These are phyloP conservation scores for Echeveria elegans DNA, from an alignment of 164 flowering plant species.

Conservation along the genomic window DNA sequence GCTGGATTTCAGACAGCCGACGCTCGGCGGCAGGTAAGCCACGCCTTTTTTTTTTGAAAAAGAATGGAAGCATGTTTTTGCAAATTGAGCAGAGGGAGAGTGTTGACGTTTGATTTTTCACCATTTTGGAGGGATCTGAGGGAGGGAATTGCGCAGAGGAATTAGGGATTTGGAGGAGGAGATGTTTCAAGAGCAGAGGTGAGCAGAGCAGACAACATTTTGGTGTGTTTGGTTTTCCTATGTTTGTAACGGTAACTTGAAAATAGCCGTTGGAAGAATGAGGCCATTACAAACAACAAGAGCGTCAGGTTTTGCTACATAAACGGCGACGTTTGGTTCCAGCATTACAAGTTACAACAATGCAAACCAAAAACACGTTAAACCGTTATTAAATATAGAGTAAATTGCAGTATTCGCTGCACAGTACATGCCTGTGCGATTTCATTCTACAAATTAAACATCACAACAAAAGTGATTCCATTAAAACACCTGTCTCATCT, in stretches of 20 bases:
- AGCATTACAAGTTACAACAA: too few species aligned
- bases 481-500: too few species aligned
- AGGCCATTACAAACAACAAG: background rate
- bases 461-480: too few species aligned
- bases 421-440: too few species aligned
- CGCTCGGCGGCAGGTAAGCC: constrained; percentile 48
- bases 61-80: constrained; percentile 75
- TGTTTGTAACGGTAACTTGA: background rate
- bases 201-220: background rate
- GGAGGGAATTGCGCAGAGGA: background rate
- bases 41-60: constrained; percentile 61
- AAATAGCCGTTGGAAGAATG: constrained; percentile 4
- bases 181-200: background rate
- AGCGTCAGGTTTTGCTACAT: too few species aligned
- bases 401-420: too few species aligned
- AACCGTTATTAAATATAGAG: too few species aligned
- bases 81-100: constrained; percentile 79
- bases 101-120: constrained; percentile 67
- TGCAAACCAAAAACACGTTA: too few species aligned
- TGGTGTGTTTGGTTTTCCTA: background rate
- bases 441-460: too few species aligned
- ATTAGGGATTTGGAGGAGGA: background rate
- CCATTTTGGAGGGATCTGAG: constrained; percentile 30
- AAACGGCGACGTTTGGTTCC: too few species aligned
- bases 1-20: constrained; percentile 61